Percentiles rank a stretch among this genome's conserved stretches.
phyloP scores from a whole-genome alignment of 169 alveolate species.

The Plasmodium gallinaceum region DNA sequence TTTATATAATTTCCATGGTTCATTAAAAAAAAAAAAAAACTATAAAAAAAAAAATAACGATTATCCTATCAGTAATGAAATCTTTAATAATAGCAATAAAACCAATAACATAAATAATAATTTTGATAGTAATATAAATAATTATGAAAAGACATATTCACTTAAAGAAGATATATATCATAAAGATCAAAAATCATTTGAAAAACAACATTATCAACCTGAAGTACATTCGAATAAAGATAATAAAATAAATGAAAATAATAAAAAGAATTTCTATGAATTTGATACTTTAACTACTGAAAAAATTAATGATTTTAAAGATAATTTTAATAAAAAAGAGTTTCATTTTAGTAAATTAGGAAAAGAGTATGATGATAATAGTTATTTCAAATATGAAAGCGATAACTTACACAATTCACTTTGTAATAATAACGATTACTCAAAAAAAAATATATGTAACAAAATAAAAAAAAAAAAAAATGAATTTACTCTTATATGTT shows the following conservation, averaged over 20 bases:
- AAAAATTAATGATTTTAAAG: no score
- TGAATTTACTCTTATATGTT: slow-evolving; percentile 46
- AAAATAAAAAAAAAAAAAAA: slow-evolving; percentile 1
- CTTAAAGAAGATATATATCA: background rate
- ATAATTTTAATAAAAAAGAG: background rate
- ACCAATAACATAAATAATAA: background rate
- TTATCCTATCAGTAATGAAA: background rate
- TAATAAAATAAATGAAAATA: background rate
- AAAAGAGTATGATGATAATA: background rate
- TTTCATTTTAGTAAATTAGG: no score
- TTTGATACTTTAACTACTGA: no score
- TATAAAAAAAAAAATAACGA: background rate
- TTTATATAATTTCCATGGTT: slow-evolving; percentile 21
- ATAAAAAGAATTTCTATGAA: background rate
- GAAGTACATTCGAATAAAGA: background rate
- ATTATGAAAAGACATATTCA: background rate
- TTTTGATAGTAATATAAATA: background rate
- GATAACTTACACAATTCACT: background rate
- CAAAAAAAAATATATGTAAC: background rate
- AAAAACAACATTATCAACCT: background rate
- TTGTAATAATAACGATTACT: background rate
- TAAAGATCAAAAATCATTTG: background rate
- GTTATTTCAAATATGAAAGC: background rate
- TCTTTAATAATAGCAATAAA: background rate
- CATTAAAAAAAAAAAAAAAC: slow-evolving; percentile 2